These are phyloP conservation scores for Hemisphaericaspora xylanilytica DNA, from an alignment of 1,139 yeast species.

Conservation along the genomic window DNA sequence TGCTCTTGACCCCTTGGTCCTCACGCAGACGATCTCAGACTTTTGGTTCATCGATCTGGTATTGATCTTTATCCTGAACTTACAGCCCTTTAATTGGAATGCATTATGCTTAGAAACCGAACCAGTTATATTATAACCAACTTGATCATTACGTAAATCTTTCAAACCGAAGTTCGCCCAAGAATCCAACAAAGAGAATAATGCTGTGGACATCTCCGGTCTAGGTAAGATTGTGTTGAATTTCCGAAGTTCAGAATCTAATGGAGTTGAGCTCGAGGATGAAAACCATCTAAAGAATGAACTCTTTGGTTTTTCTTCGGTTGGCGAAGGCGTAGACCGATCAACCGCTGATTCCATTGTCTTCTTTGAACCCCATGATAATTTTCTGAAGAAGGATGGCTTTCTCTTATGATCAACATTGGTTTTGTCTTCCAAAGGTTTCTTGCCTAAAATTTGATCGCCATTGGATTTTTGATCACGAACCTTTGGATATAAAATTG, in stretches of 20 bases:
- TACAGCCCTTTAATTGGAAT: constrained; percentile 61
- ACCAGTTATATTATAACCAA: constrained; percentile 51
- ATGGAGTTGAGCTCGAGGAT: constrained; percentile 20
- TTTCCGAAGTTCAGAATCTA: constrained; percentile 33
- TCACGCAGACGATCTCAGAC: constrained; percentile 46
- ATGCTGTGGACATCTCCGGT: constrained; percentile 62
- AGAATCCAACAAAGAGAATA: constrained; percentile 58
- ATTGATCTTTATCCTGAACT: constrained; percentile 55
- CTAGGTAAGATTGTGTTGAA: constrained; percentile 46
- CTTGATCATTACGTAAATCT: constrained; percentile 48
- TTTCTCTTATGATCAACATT: constrained; percentile 33
- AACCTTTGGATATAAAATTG: constrained; percentile 31
- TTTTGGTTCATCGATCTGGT: constrained; percentile 40
- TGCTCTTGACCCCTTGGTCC: constrained; percentile 44
- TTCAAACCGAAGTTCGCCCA: constrained; percentile 74
- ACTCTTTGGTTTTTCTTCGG: constrained; percentile 30
- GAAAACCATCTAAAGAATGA: constrained; percentile 48
- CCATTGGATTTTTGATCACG: constrained; percentile 19
- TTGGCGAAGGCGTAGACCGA: constrained; percentile 32
- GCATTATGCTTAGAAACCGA: constrained; percentile 60
- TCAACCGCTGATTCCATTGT: constrained; percentile 18
- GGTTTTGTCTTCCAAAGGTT: constrained; percentile 35
- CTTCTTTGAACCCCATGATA: constrained; percentile 56
- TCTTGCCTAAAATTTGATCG: constrained; percentile 19
- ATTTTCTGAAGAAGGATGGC: constrained; percentile 59